Base-by-base conservation (phyloP, 371 early-diverging fungal genomes). In the Nosema granulosis region DNA sequence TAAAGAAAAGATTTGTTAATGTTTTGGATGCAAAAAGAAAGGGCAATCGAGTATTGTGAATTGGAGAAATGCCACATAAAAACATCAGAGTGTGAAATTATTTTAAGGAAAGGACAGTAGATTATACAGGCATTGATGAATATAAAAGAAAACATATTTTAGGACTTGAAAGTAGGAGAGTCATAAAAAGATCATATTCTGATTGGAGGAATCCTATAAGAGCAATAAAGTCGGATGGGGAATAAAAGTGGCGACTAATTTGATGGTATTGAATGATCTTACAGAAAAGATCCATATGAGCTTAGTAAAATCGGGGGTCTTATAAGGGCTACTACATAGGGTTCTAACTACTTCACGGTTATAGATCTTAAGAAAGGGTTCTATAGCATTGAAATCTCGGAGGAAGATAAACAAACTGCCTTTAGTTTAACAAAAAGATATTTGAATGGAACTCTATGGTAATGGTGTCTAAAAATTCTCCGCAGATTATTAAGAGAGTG, bases 191-290 rank as follows among this genome's bases (percentile, higher is more conserved):
- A 61, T 61, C 61, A n/a, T n/a, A n/a, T n/a, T n/a, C n/a, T n/a
- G n/a, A n/a, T n/a, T n/a, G n/a, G n/a, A 49, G n/a, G 50, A 61
- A 61, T 34, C 61, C 32, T 13, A 61, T 11, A 13, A 11, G 61
- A 61, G 6, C 20, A 79, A 83, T 67, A 49, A 78, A 57, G 79
- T 81, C 77, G 76, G 71, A 66, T 74, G 82, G 51, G 76, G 82
- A 43, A 57, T 29, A 77, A 83, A 29, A 50, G 13, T 52, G 28
- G 20, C 31, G 22, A 38, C 50, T 38, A 66, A 81, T 74, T 34
- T 79, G 16, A 68, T 50, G 16, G 18, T 11, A 54, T 58, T 81
- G 38, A 79, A 49, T n/a, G 50, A 49, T 49, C n/a, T 49, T 13
- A n/a, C n/a, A 49, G 50, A 49, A 49, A 43, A 43, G 6, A 43